Evolutionary conservation across 306 rosid species (phyloP).

Genomic region (Dryas alaskensis): DNA sequence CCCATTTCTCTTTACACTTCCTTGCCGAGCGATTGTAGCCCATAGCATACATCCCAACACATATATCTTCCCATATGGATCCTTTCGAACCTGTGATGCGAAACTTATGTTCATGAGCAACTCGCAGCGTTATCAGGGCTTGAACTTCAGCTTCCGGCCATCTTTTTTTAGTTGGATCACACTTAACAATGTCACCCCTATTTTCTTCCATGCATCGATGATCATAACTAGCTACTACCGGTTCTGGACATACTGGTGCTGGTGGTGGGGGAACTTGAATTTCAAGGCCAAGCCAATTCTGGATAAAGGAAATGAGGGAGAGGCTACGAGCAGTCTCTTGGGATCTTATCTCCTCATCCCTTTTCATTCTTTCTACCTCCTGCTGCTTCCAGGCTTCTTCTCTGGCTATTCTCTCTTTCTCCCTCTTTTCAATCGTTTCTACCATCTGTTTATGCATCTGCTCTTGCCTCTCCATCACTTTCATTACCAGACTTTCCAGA

Average conservation of each 20-base stretch:
- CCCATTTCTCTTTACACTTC: slow-evolving; percentile 90
- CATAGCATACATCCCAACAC: slow-evolving; percentile 47
- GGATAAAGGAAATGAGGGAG: slow-evolving; percentile 58
- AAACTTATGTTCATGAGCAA: slow-evolving; percentile 52
- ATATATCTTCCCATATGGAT: slow-evolving; percentile 78
- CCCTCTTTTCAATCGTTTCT: slow-evolving; percentile 64
- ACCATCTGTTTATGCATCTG: slow-evolving; percentile 66
- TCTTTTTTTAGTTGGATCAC: slow-evolving; percentile 43
- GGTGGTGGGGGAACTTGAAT: slow-evolving; percentile 35
- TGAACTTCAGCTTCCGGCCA: slow-evolving; percentile 80
- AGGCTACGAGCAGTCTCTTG: slow-evolving; percentile 64
- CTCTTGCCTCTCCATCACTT: slow-evolving; percentile 81
- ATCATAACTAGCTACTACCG: slow-evolving; percentile 1
- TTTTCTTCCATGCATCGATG: slow-evolving; percentile 37
- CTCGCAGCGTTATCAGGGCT: slow-evolving; percentile 58
- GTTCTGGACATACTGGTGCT: not conserved
- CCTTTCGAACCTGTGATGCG: slow-evolving; percentile 37
- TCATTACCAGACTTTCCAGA: slow-evolving; percentile 48
- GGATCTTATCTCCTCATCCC: slow-evolving; percentile 61
- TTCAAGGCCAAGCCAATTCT: slow-evolving; percentile 51
- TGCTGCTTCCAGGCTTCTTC: slow-evolving; percentile 81
- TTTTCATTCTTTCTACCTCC: slow-evolving; percentile 59
- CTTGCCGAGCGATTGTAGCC: slow-evolving; percentile 62
- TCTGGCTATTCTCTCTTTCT: slow-evolving; percentile 60
- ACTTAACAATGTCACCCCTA: slow-evolving; percentile 29